A percentile compares a stretch with the other conserved stretches of the same genome.
Conservation (phyloP, 768 basidiomycete species). For the Hygrocybe coccinea region DNA sequence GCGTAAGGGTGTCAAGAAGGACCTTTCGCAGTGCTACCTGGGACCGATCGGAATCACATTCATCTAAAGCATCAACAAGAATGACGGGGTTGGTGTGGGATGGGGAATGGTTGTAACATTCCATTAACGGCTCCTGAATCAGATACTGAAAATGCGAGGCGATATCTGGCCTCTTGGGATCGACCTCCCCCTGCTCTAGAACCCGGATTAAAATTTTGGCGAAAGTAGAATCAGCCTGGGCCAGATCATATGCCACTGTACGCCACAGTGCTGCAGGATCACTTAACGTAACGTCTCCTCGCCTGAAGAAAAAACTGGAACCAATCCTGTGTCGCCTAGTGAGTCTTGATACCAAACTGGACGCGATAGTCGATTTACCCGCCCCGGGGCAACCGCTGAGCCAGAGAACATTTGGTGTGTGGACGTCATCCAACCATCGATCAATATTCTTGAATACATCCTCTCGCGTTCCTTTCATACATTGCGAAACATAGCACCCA, state of each 20-base stretch:
- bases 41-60: slow-evolving; percentile 16
- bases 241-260: slow-evolving; percentile 4
- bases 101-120: slow-evolving; percentile 1
- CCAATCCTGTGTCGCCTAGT: background rate
- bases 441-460: background rate
- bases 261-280: slow-evolving; percentile 4
- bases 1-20: slow-evolving; percentile 19
- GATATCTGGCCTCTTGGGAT: background rate
- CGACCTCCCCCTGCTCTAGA: background rate
- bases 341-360: background rate
- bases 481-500: background rate
- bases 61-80: slow-evolving; percentile 31
- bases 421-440: background rate
- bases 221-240: background rate
- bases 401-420: slow-evolving; percentile 2
- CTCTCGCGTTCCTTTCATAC: slow-evolving; percentile 1
- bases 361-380: slow-evolving; percentile 2
- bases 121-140: slow-evolving; percentile 19
- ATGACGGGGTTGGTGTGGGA: slow-evolving; percentile 13
- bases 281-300: background rate
- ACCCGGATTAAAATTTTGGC: background rate
- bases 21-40: slow-evolving; percentile 13
- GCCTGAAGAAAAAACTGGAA: slow-evolving; percentile 2
- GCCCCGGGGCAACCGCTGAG: slow-evolving; percentile 1
- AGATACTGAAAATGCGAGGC: background rate